Percentiles rank a stretch among this genome's conserved stretches.
These are phyloP conservation scores for Pseudocercospora musae DNA, from an alignment of 2,329 filamentous ascomycete species.

Conservation along the genomic window DNA sequence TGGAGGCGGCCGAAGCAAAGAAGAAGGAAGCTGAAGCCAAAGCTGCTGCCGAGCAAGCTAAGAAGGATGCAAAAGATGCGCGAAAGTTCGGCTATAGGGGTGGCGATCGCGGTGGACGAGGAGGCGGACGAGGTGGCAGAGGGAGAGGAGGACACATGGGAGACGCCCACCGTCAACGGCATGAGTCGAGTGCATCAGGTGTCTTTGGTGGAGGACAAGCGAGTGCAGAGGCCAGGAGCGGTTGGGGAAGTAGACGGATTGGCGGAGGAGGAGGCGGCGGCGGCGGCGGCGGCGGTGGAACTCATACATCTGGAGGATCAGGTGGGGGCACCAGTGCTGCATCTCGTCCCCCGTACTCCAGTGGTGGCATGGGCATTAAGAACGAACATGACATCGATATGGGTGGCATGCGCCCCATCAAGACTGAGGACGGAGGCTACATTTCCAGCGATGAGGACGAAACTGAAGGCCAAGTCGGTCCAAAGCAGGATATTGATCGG, in stretches of 20 bases:
- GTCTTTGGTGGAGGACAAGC: slow-evolving; percentile 41
- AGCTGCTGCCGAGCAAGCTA: slow-evolving; percentile 32
- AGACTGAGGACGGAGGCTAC: slow-evolving; percentile 39
- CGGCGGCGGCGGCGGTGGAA: slow-evolving; percentile 17
- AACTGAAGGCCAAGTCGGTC: slow-evolving; percentile 47
- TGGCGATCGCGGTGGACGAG: slow-evolving; percentile 27
- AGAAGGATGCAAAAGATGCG: slow-evolving; percentile 26
- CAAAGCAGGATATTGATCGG: slow-evolving; percentile 55
- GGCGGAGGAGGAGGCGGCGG: slow-evolving; percentile 16
- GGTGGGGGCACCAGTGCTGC: slow-evolving; percentile 12
- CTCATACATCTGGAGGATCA: slow-evolving; percentile 1
- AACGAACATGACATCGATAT: slow-evolving; percentile 29
- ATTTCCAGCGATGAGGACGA: slow-evolving; percentile 51
- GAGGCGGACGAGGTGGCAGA: slow-evolving; percentile 29
- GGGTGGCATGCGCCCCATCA: slow-evolving; percentile 23
- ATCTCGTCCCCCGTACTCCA: slow-evolving; percentile 22
- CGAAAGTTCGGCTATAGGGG: slow-evolving; percentile 27
- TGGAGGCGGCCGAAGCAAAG: slow-evolving; percentile 40
- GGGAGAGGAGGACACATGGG: slow-evolving; percentile 46
- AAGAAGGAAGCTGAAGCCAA: slow-evolving; percentile 39
- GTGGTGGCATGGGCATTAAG: slow-evolving; percentile 35
- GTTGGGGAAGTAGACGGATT: slow-evolving; percentile 13
- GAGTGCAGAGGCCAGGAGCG: slow-evolving; percentile 14
- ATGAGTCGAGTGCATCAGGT: slow-evolving; percentile 37
- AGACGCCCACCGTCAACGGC: slow-evolving; percentile 26